Evolutionary conservation across 495 filamentous ascomycete species (phyloP).

Genomic region (Aspergillus carlsbadensis): DNA sequence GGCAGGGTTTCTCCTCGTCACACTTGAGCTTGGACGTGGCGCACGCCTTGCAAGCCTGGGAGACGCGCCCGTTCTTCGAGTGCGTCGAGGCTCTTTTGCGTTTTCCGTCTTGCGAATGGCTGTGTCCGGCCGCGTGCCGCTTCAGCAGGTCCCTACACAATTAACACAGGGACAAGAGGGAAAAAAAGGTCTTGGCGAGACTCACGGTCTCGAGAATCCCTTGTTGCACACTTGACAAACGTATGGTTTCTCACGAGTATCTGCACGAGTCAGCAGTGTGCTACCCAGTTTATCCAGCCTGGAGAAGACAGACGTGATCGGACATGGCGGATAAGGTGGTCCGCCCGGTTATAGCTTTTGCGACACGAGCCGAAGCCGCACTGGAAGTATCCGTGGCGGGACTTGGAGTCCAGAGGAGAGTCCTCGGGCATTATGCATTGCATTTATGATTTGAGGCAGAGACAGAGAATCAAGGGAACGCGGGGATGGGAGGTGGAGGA

Average conservation of each 20-base stretch:
- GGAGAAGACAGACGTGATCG: constrained; percentile 40
- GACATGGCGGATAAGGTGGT: constrained; percentile 58
- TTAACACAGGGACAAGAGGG: too few species aligned
- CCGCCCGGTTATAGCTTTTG: constrained; percentile 52
- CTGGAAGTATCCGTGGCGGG: constrained; percentile 42
- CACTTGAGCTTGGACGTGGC: constrained; percentile 55
- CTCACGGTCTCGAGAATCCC: constrained; percentile 51
- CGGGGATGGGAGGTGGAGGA: not conserved
- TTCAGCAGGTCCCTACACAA: constrained; percentile 48
- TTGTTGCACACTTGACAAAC: constrained; percentile 49
- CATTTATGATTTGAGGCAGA: constrained; percentile 2
- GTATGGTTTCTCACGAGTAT: constrained; percentile 57
- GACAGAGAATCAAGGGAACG: not conserved
- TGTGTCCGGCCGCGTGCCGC: constrained; percentile 53
- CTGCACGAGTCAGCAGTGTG: constrained; percentile 1
- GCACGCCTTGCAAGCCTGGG: constrained; percentile 53
- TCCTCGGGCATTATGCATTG: constrained; percentile 19
- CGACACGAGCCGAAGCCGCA: constrained; percentile 55
- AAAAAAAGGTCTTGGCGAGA: not conserved
- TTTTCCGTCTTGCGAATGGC: constrained; percentile 40
- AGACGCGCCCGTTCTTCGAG: constrained; percentile 50
- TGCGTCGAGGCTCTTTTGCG: constrained; percentile 43
- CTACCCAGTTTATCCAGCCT: not conserved
- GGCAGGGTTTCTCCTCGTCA: constrained; percentile 50
- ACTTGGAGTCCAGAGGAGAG: constrained; percentile 7